Percentiles rank a stretch among this genome's conserved stretches.
phyloP scores from a whole-genome alignment of 257 asterid species.

The Penstemon davidsonii region DNA sequence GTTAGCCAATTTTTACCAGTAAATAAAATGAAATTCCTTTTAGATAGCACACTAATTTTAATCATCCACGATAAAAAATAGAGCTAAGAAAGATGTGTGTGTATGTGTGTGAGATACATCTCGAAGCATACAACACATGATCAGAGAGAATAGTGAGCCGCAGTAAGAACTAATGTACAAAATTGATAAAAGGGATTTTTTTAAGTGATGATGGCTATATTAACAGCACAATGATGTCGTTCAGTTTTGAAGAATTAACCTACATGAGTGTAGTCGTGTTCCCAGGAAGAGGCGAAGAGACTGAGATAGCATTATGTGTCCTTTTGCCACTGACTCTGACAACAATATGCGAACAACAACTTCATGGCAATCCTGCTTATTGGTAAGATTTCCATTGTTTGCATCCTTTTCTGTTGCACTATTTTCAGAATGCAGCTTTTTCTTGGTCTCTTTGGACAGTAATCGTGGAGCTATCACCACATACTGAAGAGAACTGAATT shows the following conservation, averaged over 20 bases:
- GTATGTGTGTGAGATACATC: neutral
- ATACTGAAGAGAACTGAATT: slow-evolving; percentile 58
- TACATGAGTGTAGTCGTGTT: slow-evolving; percentile 82
- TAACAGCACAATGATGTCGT: slow-evolving; percentile 8
- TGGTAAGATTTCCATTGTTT: slow-evolving; percentile 35
- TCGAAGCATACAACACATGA: neutral
- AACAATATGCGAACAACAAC: slow-evolving; percentile 53
- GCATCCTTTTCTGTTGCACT: slow-evolving; percentile 53
- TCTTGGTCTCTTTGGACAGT: slow-evolving; percentile 45
- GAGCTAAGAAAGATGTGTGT: neutral
- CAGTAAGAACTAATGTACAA: slow-evolving; percentile 19
- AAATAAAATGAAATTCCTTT: neutral
- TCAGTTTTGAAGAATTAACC: slow-evolving; percentile 42
- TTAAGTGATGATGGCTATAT: slow-evolving; percentile 4
- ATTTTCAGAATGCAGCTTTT: slow-evolving; percentile 44
- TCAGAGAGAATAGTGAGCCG: neutral
- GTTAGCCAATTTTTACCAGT: neutral
- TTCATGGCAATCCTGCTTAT: slow-evolving; percentile 40
- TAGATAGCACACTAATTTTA: neutral
- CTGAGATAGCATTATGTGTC: slow-evolving; percentile 84
- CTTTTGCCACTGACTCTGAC: slow-evolving; percentile 80
- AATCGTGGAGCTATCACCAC: slow-evolving; percentile 63
- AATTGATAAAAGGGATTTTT: neutral
- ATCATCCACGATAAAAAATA: neutral
- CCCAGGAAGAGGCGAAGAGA: slow-evolving; percentile 88